These are phyloP conservation scores for Exophiala xenobiotica DNA, from an alignment of 2,329 filamentous ascomycete species.

Conservation along the genomic window DNA sequence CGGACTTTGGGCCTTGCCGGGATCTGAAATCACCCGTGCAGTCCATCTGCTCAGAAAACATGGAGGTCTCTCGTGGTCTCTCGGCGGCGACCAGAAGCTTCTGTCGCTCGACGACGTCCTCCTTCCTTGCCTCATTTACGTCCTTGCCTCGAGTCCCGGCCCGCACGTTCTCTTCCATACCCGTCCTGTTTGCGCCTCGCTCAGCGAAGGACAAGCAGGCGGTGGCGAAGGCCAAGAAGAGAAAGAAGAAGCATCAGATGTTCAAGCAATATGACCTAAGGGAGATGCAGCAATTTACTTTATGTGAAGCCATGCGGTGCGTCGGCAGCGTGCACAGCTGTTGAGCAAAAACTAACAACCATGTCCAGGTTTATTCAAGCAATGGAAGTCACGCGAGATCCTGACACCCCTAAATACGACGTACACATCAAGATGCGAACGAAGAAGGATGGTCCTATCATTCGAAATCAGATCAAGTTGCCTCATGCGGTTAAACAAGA, in stretches of 20 bases:
- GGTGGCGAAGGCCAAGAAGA: slow-evolving; percentile 60
- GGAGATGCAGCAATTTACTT: slow-evolving; percentile 69
- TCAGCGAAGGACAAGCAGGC: slow-evolving; percentile 45
- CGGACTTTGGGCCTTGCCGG: neutral
- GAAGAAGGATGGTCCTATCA: slow-evolving; percentile 77
- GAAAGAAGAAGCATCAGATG: slow-evolving; percentile 64
- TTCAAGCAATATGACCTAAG: slow-evolving; percentile 65
- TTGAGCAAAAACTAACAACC: slow-evolving; percentile 15
- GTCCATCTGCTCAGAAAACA: slow-evolving; percentile 2
- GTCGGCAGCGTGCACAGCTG: slow-evolving; percentile 2
- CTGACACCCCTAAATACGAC: slow-evolving; percentile 80
- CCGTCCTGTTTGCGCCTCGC: slow-evolving; percentile 38
- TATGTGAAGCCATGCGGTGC: slow-evolving; percentile 88
- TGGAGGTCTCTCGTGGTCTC: slow-evolving; percentile 20
- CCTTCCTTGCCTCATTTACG: slow-evolving; percentile 20
- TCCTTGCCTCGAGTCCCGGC: slow-evolving; percentile 8
- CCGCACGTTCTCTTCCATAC: slow-evolving; percentile 24
- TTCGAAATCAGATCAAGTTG: slow-evolving; percentile 83
- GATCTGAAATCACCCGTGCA: neutral
- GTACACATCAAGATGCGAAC: slow-evolving; percentile 79
- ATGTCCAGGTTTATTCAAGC: slow-evolving; percentile 83
- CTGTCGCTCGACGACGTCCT: slow-evolving; percentile 22
- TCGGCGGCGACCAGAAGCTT: slow-evolving; percentile 15
- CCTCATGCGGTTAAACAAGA: slow-evolving; percentile 89
- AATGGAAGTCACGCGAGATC: slow-evolving; percentile 80